Evolutionary conservation across 176 grass and related monocot species (phyloP).

Genomic region (Phyllostachys edulis): DNA sequence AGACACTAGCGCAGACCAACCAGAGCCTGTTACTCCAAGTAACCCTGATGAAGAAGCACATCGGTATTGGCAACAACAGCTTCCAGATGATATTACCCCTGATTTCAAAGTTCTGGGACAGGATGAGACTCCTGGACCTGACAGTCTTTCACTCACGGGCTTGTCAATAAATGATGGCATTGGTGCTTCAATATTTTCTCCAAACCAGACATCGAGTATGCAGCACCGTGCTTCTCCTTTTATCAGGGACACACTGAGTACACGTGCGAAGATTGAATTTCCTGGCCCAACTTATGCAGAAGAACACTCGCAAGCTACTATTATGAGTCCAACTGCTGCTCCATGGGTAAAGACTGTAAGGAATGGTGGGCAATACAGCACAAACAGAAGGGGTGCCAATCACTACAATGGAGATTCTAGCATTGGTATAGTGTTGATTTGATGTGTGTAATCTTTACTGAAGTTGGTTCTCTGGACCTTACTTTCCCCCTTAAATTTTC

Average conservation of each 20-base stretch:
- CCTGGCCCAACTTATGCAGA: conserved; percentile 40
- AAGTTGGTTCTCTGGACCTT: conserved; percentile 37
- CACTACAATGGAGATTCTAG: conserved; percentile 63
- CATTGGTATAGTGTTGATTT: conserved; percentile 48
- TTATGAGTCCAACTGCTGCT: conserved; percentile 60
- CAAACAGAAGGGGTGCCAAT: conserved; percentile 61
- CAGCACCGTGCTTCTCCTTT: conserved; percentile 54
- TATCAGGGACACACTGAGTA: conserved; percentile 36
- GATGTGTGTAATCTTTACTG: conserved; percentile 34
- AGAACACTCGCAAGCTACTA: conserved; percentile 41
- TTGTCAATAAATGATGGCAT: conserved; percentile 71
- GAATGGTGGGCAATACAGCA: conserved; percentile 55
- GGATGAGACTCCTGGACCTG: conserved; percentile 63
- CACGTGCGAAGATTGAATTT: conserved; percentile 47
- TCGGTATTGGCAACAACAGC: conserved; percentile 81
- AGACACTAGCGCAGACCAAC: conserved; percentile 48
- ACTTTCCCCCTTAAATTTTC: conserved; percentile 55
- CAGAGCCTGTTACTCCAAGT: conserved; percentile 51
- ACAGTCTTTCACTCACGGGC: conserved; percentile 62
- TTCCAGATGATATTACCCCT: conserved; percentile 94
- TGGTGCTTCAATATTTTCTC: conserved; percentile 61
- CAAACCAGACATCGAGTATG: conserved; percentile 47
- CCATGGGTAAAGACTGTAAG: conserved; percentile 54
- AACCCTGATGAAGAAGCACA: conserved; percentile 90
- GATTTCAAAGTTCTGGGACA: conserved; percentile 72